Evolutionary conservation across 2,329 filamentous ascomycete species (phyloP), one percentile per base, ranked within the genome.

Genomic region (Paraphaeosphaeria sporulosa): DNA sequence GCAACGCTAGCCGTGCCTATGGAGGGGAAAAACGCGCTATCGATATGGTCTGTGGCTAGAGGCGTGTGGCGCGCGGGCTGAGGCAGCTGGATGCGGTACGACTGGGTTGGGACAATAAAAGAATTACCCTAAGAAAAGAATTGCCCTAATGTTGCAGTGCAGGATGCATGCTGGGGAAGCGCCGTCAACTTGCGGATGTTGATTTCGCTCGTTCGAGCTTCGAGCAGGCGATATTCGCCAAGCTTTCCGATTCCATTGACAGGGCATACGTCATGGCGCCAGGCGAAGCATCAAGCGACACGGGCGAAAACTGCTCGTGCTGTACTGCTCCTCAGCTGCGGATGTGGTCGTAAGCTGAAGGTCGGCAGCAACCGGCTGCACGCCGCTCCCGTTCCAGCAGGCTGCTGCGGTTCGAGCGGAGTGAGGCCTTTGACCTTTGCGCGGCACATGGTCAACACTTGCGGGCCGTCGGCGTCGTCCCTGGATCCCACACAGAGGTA

Each of bases 401-500:
- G 34, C 6, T 27, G 25, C 25, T 27, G 25, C 25, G 25, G 25
- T 27, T 27, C 25, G 25, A 27, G 30, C 10, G 4, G 30, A 32
- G 10, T 8, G 30, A 32, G 30, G 30, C 38, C 38, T 40, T 15
- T 53, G 50, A 23, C 23, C 50, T 53, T 32, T 43, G 27, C 32
- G 34, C 10, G 34, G 23, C 36, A 21, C 36, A 53, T 32, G 50
- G 51, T 17, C 36, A 19, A 52, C 2, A 13, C 30, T n/a, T 12
- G 34, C 49, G 49, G 49, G 49, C 25, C 50, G 50, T 52, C 50
- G 23, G 50, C 25, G 25, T 27, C 50, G 36, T 42, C 50, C 48
- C 48, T 50, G 48, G 19, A 36, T 36, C 48, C 50, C n/a, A 38
- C 50, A 27, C 25, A 27, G 25, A 27, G 25, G 25, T 6, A 27